A percentile compares a stretch with the other conserved stretches of the same genome.
Conservation (phyloP, 1,284 basidiomycete genomes). For the Irpex rosettiformis region DNA sequence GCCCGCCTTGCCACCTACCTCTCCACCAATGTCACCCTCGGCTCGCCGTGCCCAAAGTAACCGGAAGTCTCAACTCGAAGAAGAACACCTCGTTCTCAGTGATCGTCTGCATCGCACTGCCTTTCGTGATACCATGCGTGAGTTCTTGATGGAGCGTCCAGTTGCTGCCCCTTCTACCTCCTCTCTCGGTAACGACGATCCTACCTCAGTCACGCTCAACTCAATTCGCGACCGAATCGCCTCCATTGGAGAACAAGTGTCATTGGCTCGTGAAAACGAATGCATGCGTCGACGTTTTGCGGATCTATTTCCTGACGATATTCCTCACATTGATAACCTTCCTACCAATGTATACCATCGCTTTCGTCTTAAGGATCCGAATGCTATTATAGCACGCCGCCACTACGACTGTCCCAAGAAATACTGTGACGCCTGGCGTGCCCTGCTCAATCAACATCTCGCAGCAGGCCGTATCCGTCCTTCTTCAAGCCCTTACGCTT, state of each 20-base stretch:
- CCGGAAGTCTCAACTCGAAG: background rate
- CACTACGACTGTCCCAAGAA: slow-evolving; percentile 21
- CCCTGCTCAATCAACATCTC: slow-evolving; percentile 17
- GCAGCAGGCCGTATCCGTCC: slow-evolving; percentile 19
- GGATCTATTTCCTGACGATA: slow-evolving; percentile 17
- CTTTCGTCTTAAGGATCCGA: slow-evolving; percentile 20
- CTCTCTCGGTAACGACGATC: background rate
- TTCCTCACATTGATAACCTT: slow-evolving; percentile 18
- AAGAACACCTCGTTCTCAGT: background rate
- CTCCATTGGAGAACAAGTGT: background rate
- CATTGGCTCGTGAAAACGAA: background rate
- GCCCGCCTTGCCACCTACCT: background rate
- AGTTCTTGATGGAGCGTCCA: background rate
- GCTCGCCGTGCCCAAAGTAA: background rate
- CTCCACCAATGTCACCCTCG: background rate
- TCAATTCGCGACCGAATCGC: background rate
- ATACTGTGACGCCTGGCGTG: slow-evolving; percentile 18
- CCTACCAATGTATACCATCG: slow-evolving; percentile 17
- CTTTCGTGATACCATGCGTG: background rate
- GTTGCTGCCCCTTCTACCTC: too few relatives aligned
- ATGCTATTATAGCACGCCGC: slow-evolving; percentile 14
- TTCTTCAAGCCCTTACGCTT: slow-evolving; percentile 26
- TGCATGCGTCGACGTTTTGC: slow-evolving; percentile 4
- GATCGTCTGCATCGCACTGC: too few relatives aligned
- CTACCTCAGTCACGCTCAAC: slow-evolving; percentile 15